Base-by-base conservation (phyloP, 2,329 filamentous ascomycete genomes). In the Fulvia fulva region DNA sequence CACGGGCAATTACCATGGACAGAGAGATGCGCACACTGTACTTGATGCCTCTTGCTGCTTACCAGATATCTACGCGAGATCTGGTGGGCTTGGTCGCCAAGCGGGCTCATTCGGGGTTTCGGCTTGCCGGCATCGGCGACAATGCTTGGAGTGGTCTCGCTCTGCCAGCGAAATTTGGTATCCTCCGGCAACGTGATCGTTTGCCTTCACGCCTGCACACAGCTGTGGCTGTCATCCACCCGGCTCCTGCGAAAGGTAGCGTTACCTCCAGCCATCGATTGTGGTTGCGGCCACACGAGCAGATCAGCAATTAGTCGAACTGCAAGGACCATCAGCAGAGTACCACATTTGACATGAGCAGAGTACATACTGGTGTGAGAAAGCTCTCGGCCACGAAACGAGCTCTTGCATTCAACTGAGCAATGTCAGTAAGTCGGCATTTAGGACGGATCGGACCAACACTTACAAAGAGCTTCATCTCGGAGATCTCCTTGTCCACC, bases 391-490 rank as follows among this genome's bases (percentile, higher is more conserved):
- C 94, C 53, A 99, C 93, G 73, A 97, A 99, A 81, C 94, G 88
- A 74, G 94, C 94, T 77, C 94, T 85, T 57, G 94, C 92, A 75
- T 99, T 99, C 74, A 99, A 81, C 93, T 97, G 70, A 54, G 11
- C 34, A 54, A 21, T 57, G 70, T 78, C 66, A 79, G 45, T 25
- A 25, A 8, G n/a, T 16, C 37, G 37, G 6, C 3, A 1, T 19
- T 26, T 26, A 49, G 12, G 23, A 19, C 19, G 14, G 26, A 14
- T 26, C 8, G 16, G 22, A 30, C 23, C 21, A 34, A 37, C 23
- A 81, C 90, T 67, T 83, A 97, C 93, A 77, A 99, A 99, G 70
- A 99, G 88, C 83, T 99, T 99, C 94, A 99, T 97, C 79, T 99
- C 95, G 2, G 94, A 97, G 60, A 99, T 99, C 77, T 99, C 94